Percentiles rank a stretch among this genome's conserved stretches.
These are phyloP conservation scores for Hypoxylon fuscum DNA, from an alignment of 495 filamentous ascomycete species.

Conservation along the genomic window DNA sequence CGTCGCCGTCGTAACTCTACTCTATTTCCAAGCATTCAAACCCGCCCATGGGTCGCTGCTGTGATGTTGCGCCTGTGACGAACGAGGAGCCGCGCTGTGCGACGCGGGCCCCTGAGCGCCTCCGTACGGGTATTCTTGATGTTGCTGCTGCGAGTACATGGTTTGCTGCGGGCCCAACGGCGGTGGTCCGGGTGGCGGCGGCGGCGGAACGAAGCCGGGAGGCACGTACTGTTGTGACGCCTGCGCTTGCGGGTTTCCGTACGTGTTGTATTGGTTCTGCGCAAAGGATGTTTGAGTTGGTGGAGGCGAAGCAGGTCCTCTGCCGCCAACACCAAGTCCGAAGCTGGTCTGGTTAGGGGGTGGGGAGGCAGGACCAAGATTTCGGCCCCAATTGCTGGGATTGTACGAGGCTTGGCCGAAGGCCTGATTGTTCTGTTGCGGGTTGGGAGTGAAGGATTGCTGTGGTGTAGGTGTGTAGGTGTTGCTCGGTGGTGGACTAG, in stretches of 20 bases:
- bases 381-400: conserved; percentile 58
- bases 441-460: conserved; percentile 39
- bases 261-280: conserved; percentile 51
- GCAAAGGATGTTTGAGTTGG: conserved; percentile 60
- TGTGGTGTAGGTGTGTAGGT: conserved; percentile 35
- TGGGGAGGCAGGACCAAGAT: conserved; percentile 58
- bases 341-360: conserved; percentile 57
- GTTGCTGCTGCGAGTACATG: conserved; percentile 60
- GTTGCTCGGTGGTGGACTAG: conserved; percentile 40
- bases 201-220: conserved; percentile 87
- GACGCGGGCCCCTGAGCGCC: conserved; percentile 41
- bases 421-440: conserved; percentile 43
- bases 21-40: conserved; percentile 84
- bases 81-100: conserved; percentile 49
- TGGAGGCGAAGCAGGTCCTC: conserved; percentile 62
- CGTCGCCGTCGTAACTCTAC: conserved; percentile 14
- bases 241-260: conserved; percentile 56
- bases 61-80: conserved; percentile 55
- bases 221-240: conserved; percentile 64
- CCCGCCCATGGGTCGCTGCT: conserved; percentile 83
- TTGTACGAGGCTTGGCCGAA: conserved; percentile 57
- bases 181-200: conserved; percentile 85
- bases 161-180: conserved; percentile 76
- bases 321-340: conserved; percentile 52
- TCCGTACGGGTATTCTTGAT: conserved; percentile 51